These are phyloP conservation scores for Gentiana dahurica DNA, from an alignment of 257 asterid species.

Conservation along the genomic window DNA sequence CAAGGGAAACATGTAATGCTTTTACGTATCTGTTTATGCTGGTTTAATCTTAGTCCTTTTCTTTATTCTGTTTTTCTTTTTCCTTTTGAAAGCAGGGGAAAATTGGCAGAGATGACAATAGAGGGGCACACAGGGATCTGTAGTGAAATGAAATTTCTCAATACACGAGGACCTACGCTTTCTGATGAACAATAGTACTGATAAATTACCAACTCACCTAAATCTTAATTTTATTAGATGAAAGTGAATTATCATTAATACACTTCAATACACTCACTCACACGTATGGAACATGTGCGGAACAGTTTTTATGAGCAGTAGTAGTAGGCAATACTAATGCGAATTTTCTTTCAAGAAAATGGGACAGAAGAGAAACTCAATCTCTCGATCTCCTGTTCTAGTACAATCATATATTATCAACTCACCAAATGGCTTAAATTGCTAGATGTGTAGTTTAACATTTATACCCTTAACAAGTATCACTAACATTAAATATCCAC, in stretches of 20 bases:
- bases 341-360: too few species aligned
- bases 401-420: background rate
- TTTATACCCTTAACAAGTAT: background rate
- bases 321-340: background rate
- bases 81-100: too few species aligned
- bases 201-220: background rate
- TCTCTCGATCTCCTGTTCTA: background rate
- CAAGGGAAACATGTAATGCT: slow-evolving; percentile 4
- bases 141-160: too few species aligned
- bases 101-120: too few species aligned
- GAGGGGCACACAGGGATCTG: too few species aligned
- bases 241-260: too few species aligned
- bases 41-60: background rate
- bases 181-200: too few species aligned
- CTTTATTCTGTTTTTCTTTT: background rate
- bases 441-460: background rate
- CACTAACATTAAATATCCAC: background rate
- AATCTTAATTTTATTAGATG: too few species aligned
- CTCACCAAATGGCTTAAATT: background rate
- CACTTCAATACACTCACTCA: too few species aligned
- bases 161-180: too few species aligned
- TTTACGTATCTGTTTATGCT: too few species aligned
- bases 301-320: background rate
- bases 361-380: too few species aligned
- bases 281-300: background rate